phyloP scores from a whole-genome alignment of 2,329 filamentous ascomycete species.

The Exserohilum rostratum region DNA sequence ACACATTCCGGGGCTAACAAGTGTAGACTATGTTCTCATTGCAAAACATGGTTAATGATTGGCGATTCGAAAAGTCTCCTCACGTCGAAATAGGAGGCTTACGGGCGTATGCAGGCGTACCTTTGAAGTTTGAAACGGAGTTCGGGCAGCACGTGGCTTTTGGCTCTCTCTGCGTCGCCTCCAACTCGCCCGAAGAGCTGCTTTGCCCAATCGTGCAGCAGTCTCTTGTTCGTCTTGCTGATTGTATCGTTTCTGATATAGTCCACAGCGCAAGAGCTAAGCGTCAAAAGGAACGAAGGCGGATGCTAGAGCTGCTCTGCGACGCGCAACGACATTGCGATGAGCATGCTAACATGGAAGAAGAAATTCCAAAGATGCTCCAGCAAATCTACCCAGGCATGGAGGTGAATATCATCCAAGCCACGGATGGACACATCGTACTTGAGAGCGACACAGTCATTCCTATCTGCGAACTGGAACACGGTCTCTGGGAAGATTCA shows the following conservation, averaged over 20 bases:
- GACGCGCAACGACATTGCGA: constrained; percentile 27
- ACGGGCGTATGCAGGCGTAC: constrained; percentile 51
- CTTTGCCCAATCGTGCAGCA: constrained; percentile 42
- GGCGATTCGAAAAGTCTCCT: constrained; percentile 53
- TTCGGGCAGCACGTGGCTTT: constrained; percentile 50
- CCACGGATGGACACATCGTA: constrained; percentile 29
- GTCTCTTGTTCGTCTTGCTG: constrained; percentile 47
- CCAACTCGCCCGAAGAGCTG: constrained; percentile 39
- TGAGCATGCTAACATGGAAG: constrained; percentile 29
- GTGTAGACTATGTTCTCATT: constrained; percentile 49
- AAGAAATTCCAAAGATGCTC: constrained; percentile 39
- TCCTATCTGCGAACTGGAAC: constrained; percentile 36
- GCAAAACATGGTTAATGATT: constrained; percentile 52
- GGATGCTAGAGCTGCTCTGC: constrained; percentile 48
- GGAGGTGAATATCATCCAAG: constrained; percentile 33
- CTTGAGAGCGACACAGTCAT: constrained; percentile 38
- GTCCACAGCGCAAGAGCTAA: constrained; percentile 46
- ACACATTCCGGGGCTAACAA: constrained; percentile 7
- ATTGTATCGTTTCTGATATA: constrained; percentile 52
- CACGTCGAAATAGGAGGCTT: constrained; percentile 51
- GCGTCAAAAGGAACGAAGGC: constrained; percentile 50
- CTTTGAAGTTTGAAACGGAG: constrained; percentile 50
- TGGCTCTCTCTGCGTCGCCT: constrained; percentile 54
- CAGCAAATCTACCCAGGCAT: constrained; percentile 45
- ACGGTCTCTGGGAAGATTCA: constrained; percentile 55